A percentile compares a stretch with the other conserved stretches of the same genome.
These are phyloP conservation scores for Pichia sp. DNA, from an alignment of 1,139 yeast genomes.

Conservation along the genomic window DNA sequence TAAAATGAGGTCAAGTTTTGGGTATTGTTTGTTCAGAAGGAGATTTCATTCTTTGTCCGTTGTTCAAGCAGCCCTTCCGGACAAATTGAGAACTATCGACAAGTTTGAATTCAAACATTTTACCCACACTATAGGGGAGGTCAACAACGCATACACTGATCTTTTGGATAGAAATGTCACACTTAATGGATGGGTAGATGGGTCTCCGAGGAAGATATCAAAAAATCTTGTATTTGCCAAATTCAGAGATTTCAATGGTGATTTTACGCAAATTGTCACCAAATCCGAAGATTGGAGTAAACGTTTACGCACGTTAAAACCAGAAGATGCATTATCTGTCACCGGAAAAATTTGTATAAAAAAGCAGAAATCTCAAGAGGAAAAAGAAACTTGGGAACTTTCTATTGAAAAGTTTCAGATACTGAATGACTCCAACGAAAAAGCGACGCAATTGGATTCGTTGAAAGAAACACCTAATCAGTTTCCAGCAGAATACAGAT, in stretches of 20 bases:
- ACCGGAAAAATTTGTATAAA: slow-evolving; percentile 46
- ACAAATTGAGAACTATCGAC: slow-evolving; percentile 19
- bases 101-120: slow-evolving; percentile 32
- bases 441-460: slow-evolving; percentile 66
- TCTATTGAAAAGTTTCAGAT: slow-evolving; percentile 48
- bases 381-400: slow-evolving; percentile 46
- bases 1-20: not conserved
- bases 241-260: slow-evolving; percentile 69
- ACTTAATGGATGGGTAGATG: slow-evolving; percentile 78
- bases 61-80: slow-evolving; percentile 17
- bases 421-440: slow-evolving; percentile 59
- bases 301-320: slow-evolving; percentile 47
- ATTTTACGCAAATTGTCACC: slow-evolving; percentile 60
- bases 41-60: not conserved
- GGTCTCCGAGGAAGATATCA: slow-evolving; percentile 63
- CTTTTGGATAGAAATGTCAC: slow-evolving; percentile 25
- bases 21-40: not conserved
- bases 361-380: slow-evolving; percentile 30
- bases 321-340: slow-evolving; percentile 76
- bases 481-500: slow-evolving; percentile 76
- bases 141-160: slow-evolving; percentile 15
- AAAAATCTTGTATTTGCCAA: slow-evolving; percentile 60
- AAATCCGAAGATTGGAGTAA: slow-evolving; percentile 39
- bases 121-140: slow-evolving; percentile 31
- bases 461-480: slow-evolving; percentile 44